phyloP scores from a whole-genome alignment of 2,329 filamentous ascomycete genomes.

The Talaromyces sp. region DNA sequence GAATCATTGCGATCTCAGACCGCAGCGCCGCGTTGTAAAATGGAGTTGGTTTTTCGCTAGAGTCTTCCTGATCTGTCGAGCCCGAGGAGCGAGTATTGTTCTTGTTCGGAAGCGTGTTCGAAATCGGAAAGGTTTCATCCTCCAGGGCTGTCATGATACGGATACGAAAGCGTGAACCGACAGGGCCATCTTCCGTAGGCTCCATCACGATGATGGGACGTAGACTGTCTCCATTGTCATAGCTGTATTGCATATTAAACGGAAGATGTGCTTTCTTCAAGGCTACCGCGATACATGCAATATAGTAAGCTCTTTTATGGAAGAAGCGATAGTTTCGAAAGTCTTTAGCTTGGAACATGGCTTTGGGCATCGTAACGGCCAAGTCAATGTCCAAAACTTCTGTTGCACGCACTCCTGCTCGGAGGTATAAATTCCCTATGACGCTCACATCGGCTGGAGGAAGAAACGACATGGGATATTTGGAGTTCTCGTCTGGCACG shows the following conservation, averaged over 20 bases:
- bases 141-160: conserved; percentile 72
- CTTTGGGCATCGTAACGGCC: conserved; percentile 74
- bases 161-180: conserved; percentile 51
- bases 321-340: conserved; percentile 91
- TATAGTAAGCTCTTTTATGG: conserved; percentile 86
- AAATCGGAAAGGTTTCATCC: conserved; percentile 60
- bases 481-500: conserved; percentile 65
- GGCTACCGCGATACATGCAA: conserved; percentile 71
- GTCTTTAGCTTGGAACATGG: conserved; percentile 87
- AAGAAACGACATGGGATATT: conserved; percentile 74
- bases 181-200: conserved; percentile 23
- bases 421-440: conserved; percentile 77
- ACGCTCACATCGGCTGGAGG: conserved; percentile 77
- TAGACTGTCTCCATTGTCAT: conserved; percentile 67
- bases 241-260: conserved; percentile 58
- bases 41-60: conserved; percentile 56
- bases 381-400: conserved; percentile 63
- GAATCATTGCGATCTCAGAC: conserved; percentile 65
- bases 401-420: conserved; percentile 61
- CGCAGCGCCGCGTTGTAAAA: conserved; percentile 87
- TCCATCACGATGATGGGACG: conserved; percentile 60
- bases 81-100: conserved; percentile 60
- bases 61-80: conserved; percentile 23
- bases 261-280: conserved; percentile 55
- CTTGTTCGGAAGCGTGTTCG: conserved; percentile 64